Conservation (phyloP, 202 grass and related monocot genomes). For the Dendrocalamus latiflorus region DNA sequence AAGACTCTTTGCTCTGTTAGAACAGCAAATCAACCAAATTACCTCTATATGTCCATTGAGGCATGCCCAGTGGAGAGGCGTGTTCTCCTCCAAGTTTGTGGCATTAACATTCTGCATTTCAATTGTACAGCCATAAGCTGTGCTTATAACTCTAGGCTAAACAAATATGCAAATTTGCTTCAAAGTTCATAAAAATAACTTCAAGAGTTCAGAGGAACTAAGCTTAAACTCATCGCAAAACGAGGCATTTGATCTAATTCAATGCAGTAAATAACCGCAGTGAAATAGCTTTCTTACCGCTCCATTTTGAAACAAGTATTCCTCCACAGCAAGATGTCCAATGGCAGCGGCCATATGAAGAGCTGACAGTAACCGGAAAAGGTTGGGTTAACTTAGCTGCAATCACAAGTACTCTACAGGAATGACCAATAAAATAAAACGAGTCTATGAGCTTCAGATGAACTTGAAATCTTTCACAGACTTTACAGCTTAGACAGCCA, state of each 20-base stretch:
- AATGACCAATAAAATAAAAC: background rate
- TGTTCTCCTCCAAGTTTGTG: slow-evolving; percentile 16
- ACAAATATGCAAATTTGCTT: background rate
- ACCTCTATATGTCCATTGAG: slow-evolving; percentile 91
- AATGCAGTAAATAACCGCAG: background rate
- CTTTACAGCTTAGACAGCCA: background rate
- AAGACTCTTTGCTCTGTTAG: background rate
- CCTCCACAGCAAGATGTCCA: slow-evolving; percentile 76
- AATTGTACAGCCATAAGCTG: no score
- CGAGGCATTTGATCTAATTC: background rate
- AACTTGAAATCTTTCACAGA: background rate
- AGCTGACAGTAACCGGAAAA: slow-evolving; percentile 35
- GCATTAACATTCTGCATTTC: background rate
- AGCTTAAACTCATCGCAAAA: background rate
- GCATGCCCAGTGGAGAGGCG: background rate
- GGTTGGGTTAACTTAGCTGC: background rate
- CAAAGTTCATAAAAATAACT: background rate
- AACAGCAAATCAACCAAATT: background rate
- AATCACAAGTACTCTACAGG: background rate
- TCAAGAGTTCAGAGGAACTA: background rate
- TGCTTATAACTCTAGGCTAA: no score
- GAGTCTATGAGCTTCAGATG: background rate
- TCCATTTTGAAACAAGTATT: slow-evolving; percentile 85
- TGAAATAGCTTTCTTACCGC: slow-evolving; percentile 42
- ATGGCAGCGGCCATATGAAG: slow-evolving; percentile 96